Percentiles rank a stretch among this genome's conserved stretches.
Evolutionary conservation across 352 stramenopile species (phyloP).

Genomic region (Globisporangium paddicum): DNA sequence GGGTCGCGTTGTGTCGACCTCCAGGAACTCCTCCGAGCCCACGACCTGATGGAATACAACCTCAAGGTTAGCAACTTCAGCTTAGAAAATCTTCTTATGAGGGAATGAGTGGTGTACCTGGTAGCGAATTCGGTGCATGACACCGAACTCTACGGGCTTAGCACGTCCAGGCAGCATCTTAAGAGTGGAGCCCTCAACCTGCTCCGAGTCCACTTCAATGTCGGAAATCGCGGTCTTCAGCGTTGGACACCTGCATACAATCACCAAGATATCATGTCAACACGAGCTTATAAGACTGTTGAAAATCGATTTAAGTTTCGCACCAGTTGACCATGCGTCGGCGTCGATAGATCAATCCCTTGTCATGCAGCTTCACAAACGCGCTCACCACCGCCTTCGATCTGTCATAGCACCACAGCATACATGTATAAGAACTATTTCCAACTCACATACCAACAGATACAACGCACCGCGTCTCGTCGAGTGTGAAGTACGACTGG

Average conservation of each 20-base stretch:
- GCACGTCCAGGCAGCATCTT: slow-evolving; percentile 68
- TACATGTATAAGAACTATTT: background rate
- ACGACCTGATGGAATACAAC: slow-evolving; percentile 34
- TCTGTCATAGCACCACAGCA: slow-evolving; percentile 5
- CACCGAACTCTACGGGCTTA: slow-evolving; percentile 74
- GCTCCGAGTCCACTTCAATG: slow-evolving; percentile 98
- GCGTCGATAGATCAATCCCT: slow-evolving; percentile 96
- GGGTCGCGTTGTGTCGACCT: slow-evolving; percentile 96
- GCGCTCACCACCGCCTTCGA: slow-evolving; percentile 54
- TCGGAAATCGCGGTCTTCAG: slow-evolving; percentile 95
- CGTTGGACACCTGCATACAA: slow-evolving; percentile 56
- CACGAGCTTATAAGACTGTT: background rate
- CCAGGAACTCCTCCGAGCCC: slow-evolving; percentile 66
- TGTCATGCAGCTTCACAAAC: slow-evolving; percentile 92
- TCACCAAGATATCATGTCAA: background rate
- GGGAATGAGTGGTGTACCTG: slow-evolving; percentile 25
- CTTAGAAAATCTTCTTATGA: background rate
- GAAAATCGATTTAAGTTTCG: slow-evolving; percentile 21
- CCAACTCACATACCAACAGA: background rate
- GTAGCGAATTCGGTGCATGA: slow-evolving; percentile 83
- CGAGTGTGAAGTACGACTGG: slow-evolving; percentile 98
- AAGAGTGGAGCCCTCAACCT: slow-evolving; percentile 89
- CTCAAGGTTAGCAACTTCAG: background rate
- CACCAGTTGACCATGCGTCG: slow-evolving; percentile 99
- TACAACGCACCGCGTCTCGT: slow-evolving; percentile 89